Base-by-base conservation (phyloP, 768 basidiomycete species). In the Termitomyces sp. region DNA sequence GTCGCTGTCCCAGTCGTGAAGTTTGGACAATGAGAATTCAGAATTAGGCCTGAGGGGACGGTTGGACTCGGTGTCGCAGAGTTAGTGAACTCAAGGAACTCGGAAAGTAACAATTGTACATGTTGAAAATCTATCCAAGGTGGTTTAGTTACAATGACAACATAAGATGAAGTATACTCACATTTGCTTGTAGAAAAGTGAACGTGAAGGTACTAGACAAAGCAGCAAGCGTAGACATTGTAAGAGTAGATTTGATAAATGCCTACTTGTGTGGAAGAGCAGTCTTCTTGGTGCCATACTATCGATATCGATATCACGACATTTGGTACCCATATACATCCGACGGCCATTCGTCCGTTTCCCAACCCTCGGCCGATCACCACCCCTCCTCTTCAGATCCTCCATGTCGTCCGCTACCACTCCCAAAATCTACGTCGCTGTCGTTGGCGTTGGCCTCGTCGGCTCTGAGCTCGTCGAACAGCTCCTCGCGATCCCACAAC, bases 401-500 rank as follows among this genome's bases (percentile, higher is more conserved):
- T 49, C 33, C 53, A 64, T 64, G 64, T 59, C 61, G 6, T n/a
- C 40, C 32, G 7, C 54, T 13, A 23, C 56, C 11, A 23, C 61
- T 22, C 22, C 63, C 63, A 62, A 66, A 58, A 66, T 75, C 56
- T 68, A 75, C 72, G 84, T 98, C 50, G 92, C 92, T 41, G 79
- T 97, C 59, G 78, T 98, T 52, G 97, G 97, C 54, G 82, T 93
- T 31, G 97, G 97, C 3, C 89, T 96, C 50, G 97, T 99, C 23
- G 97, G 97, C 27, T 77, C 83, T 38, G 91, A 93, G 66, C 83
- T 98, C 63, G 77, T 98, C 68, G 70, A 78, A 39, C 97, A 98
- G 70, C 78, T 98, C 22, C 77, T 84, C 45, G 75, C 85, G 12
- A 78, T 86, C 33, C 84, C 88, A 2, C 56, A 75, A n/a, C 73